A percentile compares a stretch with the other conserved stretches of the same genome.
These are phyloP conservation scores for Solanum clarkiae DNA, from an alignment of 257 asterid genomes.

Conservation along the genomic window DNA sequence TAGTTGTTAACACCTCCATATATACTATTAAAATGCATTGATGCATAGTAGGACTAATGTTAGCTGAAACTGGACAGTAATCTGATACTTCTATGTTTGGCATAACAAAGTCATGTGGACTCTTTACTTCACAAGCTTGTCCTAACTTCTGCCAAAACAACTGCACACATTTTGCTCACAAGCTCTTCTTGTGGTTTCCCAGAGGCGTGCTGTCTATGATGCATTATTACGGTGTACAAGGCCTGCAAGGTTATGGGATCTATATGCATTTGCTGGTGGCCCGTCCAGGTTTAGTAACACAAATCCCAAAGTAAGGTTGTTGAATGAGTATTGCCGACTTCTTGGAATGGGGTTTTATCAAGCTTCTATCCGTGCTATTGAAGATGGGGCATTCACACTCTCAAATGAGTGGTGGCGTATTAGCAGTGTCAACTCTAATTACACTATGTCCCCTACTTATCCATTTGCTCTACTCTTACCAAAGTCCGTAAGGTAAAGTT, in stretches of 20 bases:
- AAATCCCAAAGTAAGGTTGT: slow-evolving; percentile 63
- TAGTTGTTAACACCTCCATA: background rate
- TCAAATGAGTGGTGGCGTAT: slow-evolving; percentile 91
- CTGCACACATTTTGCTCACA: background rate
- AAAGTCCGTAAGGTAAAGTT: slow-evolving; percentile 57
- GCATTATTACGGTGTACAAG: slow-evolving; percentile 65
- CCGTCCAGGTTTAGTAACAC: slow-evolving; percentile 45
- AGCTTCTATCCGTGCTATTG: slow-evolving; percentile 47
- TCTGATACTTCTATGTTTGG: background rate
- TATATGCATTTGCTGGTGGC: slow-evolving; percentile 67
- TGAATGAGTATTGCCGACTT: slow-evolving; percentile 86
- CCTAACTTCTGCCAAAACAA: background rate
- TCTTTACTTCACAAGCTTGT: background rate
- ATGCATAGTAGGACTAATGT: background rate
- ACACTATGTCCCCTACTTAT: slow-evolving; percentile 72
- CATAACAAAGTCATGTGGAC: background rate
- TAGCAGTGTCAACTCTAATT: slow-evolving; percentile 58
- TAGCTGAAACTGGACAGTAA: background rate
- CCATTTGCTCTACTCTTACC: slow-evolving; percentile 96
- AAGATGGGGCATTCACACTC: slow-evolving; percentile 65
- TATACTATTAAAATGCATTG: background rate
- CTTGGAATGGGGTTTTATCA: slow-evolving; percentile 51
- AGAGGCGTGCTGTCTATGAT: slow-evolving; percentile 87
- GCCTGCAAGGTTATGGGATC: slow-evolving; percentile 82
- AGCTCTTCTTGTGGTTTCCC: slow-evolving; percentile 16